Base-by-base conservation (phyloP, 2,329 filamentous ascomycete species). In the Exophiala aquamarina region DNA sequence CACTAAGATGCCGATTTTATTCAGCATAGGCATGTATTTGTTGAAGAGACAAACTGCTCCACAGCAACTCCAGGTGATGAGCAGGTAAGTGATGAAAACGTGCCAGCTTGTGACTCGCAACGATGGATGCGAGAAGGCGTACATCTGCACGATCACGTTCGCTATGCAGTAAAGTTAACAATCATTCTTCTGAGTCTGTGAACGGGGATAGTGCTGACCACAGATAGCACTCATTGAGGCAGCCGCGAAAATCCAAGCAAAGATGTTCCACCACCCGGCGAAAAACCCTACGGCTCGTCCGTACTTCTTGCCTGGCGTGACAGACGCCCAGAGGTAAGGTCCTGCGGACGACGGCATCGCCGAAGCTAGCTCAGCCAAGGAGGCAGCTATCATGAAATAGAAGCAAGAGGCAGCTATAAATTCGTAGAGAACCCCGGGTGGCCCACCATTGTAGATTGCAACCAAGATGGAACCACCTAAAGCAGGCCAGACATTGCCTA, bases 401-500 rank as follows among this genome's bases (percentile, higher is more conserved):
- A 78, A 81, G 19, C 72, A 44, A 1, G 70, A 71, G 5, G 70
- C 71, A 2, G 63, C 68, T 21, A 73, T 69, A 17, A 84, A 82
- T 65, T 83, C 81, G 63, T 83, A 84, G 2, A 84, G 65, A 0
- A 82, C 76, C 11, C 80, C 80, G 0, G 81, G 76, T 1, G 79
- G 76, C 0, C 82, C 82, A 52, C 82, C 82, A 64, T 84, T 83
- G 59, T 46, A 34, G 34, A 55, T 55, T 10, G 52, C 32, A 42
- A 70, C 31, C 35, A 52, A 34, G 28, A 67, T 66, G 0, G 79
- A 82, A 10, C 81, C 81, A 44, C 80, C 82, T 49, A 84, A 28
- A 67, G 4, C 81, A 79, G 44, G 81, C 81, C 81, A 86, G 14
- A 81, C 81, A 58, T 83, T 84, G 62, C 83, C 81, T 18, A 82